phyloP scores from a whole-genome alignment of 129 eudicot species.

The Lactuca saligna region DNA sequence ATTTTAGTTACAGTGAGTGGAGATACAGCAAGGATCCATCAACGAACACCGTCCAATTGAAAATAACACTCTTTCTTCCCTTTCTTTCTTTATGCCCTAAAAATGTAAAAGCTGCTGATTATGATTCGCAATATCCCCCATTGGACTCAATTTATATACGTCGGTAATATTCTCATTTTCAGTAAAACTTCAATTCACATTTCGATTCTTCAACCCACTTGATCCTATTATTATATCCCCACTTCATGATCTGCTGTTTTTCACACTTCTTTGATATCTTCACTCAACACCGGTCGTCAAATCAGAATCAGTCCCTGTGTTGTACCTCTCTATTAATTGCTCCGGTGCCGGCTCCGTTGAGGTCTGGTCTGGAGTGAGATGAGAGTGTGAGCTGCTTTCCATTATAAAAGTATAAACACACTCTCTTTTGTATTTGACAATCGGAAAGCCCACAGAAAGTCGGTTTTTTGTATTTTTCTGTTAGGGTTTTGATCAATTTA shows the following conservation, averaged over 20 bases:
- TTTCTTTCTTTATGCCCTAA: background rate
- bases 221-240: background rate
- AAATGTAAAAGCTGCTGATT: background rate
- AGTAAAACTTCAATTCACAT: background rate
- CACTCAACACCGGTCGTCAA: background rate
- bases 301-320: background rate
- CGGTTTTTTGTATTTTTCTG: constrained; percentile 26
- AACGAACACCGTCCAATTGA: constrained; percentile 19
- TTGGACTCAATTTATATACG: background rate
- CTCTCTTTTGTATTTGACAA: background rate
- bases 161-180: background rate
- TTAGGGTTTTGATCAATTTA: constrained; percentile 28
- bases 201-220: background rate
- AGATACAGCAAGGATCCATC: constrained; percentile 15
- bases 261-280: background rate
- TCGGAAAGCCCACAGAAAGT: constrained; percentile 25
- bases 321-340: background rate
- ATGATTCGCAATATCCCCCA: background rate
- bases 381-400: constrained; percentile 24
- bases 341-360: constrained; percentile 7
- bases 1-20: background rate
- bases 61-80: background rate
- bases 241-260: constrained; percentile 16
- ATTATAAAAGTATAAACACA: background rate
- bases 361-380: background rate